Evolutionary conservation across 441 rosid genomes (phyloP).

Genomic region (Gossypium davidsonii): DNA sequence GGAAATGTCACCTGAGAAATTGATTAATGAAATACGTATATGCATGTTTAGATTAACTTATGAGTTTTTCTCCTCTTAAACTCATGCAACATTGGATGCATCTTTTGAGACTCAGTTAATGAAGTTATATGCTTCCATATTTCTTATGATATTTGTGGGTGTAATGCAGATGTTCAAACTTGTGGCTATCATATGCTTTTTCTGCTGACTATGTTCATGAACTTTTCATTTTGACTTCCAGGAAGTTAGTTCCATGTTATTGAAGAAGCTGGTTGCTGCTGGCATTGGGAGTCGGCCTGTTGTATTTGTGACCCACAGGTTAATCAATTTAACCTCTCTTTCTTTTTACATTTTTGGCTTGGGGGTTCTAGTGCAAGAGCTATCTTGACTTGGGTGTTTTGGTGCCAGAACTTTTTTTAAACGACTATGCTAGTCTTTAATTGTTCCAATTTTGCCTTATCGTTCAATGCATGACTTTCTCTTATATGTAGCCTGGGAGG

Average conservation of each 20-base stretch:
- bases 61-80: background rate
- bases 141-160: background rate
- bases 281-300: conserved; percentile 95
- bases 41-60: background rate
- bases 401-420: too few species aligned
- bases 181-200: background rate
- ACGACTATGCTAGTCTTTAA: background rate
- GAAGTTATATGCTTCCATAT: background rate
- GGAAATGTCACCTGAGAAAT: background rate
- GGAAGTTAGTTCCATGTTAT: conserved; percentile 86
- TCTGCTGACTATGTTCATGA: background rate
- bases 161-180: background rate
- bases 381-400: conserved; percentile 13
- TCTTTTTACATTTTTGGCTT: background rate
- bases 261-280: conserved; percentile 76
- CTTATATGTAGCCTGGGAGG: conserved; percentile 83
- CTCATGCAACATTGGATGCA: background rate
- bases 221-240: conserved; percentile 27
- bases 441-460: background rate
- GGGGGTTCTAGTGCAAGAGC: background rate
- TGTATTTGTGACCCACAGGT: conserved; percentile 99
- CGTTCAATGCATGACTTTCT: conserved; percentile 12
- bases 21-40: background rate
- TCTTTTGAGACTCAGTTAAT: background rate
- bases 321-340: conserved; percentile 5